Percentiles rank a stretch among this genome's conserved stretches.
These are phyloP conservation scores for Globisporangium camurandrum DNA, from an alignment of 352 stramenopile genomes.

Conservation along the genomic window DNA sequence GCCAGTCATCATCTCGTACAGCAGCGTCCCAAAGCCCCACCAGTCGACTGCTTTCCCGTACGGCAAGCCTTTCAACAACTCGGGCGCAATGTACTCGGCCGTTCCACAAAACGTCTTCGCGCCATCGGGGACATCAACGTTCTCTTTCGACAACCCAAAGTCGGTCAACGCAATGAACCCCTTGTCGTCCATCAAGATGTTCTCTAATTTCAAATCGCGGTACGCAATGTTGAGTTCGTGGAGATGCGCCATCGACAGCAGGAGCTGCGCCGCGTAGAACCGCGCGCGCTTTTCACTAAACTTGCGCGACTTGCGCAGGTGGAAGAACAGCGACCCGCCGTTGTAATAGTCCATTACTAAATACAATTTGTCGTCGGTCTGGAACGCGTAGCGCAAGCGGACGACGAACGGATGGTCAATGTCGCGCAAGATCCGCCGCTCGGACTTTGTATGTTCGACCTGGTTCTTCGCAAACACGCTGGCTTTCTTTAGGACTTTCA, in stretches of 20 bases:
- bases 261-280: constrained; percentile 89
- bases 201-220: constrained; percentile 93
- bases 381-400: constrained; percentile 90
- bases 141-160: constrained; percentile 91
- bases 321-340: constrained; percentile 89
- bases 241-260: constrained; percentile 89
- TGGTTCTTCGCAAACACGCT: constrained; percentile 90
- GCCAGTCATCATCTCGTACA: constrained; percentile 95
- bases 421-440: constrained; percentile 85
- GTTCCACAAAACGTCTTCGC: constrained; percentile 92
- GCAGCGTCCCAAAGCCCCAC: constrained; percentile 90
- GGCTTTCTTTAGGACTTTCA: constrained; percentile 92
- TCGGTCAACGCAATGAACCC: constrained; percentile 91
- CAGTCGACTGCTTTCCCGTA: constrained; percentile 91
- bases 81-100: constrained; percentile 90
- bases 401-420: constrained; percentile 92
- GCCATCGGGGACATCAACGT: constrained; percentile 80
- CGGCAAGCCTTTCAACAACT: constrained; percentile 83
- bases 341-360: constrained; percentile 93
- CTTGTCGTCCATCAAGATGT: constrained; percentile 92
- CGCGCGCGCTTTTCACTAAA: constrained; percentile 85
- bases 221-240: constrained; percentile 92
- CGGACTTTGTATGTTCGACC: constrained; percentile 90
- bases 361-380: constrained; percentile 91
- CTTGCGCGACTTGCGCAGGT: constrained; percentile 86